Evolutionary conservation across 805 yeast species (phyloP).

Genomic region (Candida hispaniensis): DNA sequence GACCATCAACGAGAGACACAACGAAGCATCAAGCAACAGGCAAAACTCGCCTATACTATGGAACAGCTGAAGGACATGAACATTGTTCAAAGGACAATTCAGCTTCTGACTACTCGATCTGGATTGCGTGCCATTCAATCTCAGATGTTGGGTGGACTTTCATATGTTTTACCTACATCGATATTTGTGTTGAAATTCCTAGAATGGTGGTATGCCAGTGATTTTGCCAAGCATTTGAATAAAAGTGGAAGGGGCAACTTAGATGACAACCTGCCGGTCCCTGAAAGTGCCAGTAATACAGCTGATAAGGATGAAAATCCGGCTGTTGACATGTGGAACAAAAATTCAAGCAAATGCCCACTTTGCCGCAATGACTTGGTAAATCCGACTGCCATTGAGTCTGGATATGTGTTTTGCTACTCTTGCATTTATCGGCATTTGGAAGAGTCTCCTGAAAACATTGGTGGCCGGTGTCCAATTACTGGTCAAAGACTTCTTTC

Average conservation of each 20-base stretch:
- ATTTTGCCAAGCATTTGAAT: conserved; percentile 49
- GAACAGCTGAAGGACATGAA: conserved; percentile 14
- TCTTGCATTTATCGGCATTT: conserved; percentile 67
- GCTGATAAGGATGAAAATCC: conserved; percentile 16
- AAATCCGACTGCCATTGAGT: conserved; percentile 81
- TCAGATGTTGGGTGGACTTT: conserved; percentile 19
- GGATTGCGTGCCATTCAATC: conserved; percentile 25
- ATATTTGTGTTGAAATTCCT: conserved; percentile 71
- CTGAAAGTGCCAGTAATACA: conserved; percentile 19
- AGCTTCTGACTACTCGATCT: conserved; percentile 24
- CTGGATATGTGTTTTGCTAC: conserved; percentile 86
- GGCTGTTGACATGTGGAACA: conserved; percentile 25
- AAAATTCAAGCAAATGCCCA: conserved; percentile 25
- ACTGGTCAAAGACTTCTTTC: conserved; percentile 64
- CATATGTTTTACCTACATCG: conserved; percentile 60
- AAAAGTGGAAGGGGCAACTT: conserved; percentile 29
- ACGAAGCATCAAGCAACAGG: conserved; percentile 18
- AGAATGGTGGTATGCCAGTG: conserved; percentile 88
- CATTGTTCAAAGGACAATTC: conserved; percentile 17
- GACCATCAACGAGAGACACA: conserved; percentile 25
- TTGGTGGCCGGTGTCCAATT: conserved; percentile 73
- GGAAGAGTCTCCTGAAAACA: conserved; percentile 35
- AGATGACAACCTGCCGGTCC: conserved; percentile 22
- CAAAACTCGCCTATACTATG: conserved; percentile 15
- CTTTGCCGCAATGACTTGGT: conserved; percentile 53